Conservation (phyloP, 192 early-diverging fungal species). For the Diversispora epigaea region DNA sequence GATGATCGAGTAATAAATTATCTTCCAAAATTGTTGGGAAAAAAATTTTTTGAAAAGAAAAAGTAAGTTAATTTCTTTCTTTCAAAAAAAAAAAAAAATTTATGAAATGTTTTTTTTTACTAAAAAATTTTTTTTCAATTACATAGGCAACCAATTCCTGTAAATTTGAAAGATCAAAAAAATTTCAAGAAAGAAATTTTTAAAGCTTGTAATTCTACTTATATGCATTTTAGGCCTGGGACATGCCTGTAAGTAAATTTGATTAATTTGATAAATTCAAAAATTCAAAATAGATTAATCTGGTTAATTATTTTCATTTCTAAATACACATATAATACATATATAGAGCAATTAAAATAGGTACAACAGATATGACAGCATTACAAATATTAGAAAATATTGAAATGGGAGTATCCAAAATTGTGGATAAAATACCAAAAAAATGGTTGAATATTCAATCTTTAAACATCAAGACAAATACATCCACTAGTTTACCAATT, state of each 20-base stretch:
- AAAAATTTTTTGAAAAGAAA: constrained; percentile 79
- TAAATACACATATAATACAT: constrained; percentile 15
- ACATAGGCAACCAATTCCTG: constrained; percentile 67
- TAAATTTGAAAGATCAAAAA: constrained; percentile 58
- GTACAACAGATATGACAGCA: constrained; percentile 56
- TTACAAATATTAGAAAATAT: constrained; percentile 78
- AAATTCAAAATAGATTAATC: background rate
- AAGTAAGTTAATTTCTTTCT: constrained; percentile 53
- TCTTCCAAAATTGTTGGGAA: constrained; percentile 79
- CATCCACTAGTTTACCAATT: constrained; percentile 80
- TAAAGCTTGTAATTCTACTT: constrained; percentile 62
- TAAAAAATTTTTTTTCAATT: background rate
- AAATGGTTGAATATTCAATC: constrained; percentile 85
- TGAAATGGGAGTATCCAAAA: constrained; percentile 53
- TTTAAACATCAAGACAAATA: constrained; percentile 79
- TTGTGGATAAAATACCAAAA: constrained; percentile 69
- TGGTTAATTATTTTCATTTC: constrained; percentile 37
- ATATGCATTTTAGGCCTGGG: constrained; percentile 58
- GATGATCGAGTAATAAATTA: constrained; percentile 78
- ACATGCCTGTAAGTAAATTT: constrained; percentile 55
- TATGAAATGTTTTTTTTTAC: constrained; percentile 35
- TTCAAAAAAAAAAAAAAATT: background rate
- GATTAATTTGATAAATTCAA: background rate
- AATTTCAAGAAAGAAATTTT: constrained; percentile 65
- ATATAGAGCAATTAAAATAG: constrained; percentile 73